Conservation (phyloP, 2,329 filamentous ascomycete species). For the Tolypocladium amazonense region DNA sequence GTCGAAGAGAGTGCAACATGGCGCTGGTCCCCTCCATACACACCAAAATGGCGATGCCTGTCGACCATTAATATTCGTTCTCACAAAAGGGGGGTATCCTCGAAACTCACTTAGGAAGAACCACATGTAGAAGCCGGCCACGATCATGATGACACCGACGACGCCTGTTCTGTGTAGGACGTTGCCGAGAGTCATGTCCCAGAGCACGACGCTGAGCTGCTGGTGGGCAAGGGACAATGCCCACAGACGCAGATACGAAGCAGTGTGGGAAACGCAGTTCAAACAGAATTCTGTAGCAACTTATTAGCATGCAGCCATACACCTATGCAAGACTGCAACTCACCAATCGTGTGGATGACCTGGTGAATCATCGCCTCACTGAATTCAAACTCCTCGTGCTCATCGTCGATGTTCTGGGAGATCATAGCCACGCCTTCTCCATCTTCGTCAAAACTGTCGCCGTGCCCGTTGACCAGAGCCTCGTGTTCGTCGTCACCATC, state of each 20-base stretch:
- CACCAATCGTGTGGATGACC: slow-evolving; percentile 96
- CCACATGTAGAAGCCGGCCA: slow-evolving; percentile 79
- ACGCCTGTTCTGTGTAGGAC: slow-evolving; percentile 59
- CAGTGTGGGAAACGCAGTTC: slow-evolving; percentile 97
- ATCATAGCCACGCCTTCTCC: slow-evolving; percentile 81
- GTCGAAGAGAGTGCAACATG: slow-evolving; percentile 83
- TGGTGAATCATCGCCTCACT: slow-evolving; percentile 98
- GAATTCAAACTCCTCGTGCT: slow-evolving; percentile 96
- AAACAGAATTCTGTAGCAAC: slow-evolving; percentile 74
- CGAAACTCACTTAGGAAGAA: slow-evolving; percentile 57
- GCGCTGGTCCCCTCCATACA: slow-evolving; percentile 95
- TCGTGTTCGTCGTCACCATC: slow-evolving; percentile 76
- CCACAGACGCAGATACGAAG: slow-evolving; percentile 97
- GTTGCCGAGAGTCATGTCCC: slow-evolving; percentile 85
- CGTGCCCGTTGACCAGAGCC: slow-evolving; percentile 41
- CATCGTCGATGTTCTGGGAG: slow-evolving; percentile 72
- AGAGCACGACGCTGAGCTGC: slow-evolving; percentile 90
- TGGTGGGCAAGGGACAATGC: slow-evolving; percentile 94
- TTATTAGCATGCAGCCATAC: slow-evolving; percentile 15
- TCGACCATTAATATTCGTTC: slow-evolving; percentile 11
- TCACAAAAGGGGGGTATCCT: background rate
- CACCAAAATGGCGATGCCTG: slow-evolving; percentile 55
- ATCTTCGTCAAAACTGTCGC: slow-evolving; percentile 50
- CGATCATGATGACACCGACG: slow-evolving; percentile 67
- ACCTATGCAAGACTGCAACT: slow-evolving; percentile 21